Base-by-base conservation (phyloP, 1,284 basidiomycete species). In the Sutorius eximius region DNA sequence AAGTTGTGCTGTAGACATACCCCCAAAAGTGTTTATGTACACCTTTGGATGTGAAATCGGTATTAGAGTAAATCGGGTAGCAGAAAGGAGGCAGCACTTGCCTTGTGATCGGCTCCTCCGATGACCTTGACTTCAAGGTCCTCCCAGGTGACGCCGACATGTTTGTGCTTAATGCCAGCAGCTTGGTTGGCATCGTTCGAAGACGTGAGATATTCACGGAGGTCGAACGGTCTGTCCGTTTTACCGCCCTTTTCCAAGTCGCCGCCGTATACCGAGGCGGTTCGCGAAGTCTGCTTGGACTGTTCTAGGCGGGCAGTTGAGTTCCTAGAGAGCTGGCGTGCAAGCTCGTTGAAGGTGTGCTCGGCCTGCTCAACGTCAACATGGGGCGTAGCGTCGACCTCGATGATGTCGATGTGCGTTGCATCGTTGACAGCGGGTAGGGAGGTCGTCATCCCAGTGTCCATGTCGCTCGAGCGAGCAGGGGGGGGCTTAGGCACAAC, bases 111-210 rank as follows among this genome's bases (percentile, higher is more conserved):
- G 20, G 70, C 71, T 41, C 86, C 86, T 27, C 89, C 91, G 2
- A 79, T 69, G 29, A 87, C 90, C 18, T 86, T 76, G 45, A 94
- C 92, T 53, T 86, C 78, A 1, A 92, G 72, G 59, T 86, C 77
- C 49, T 90, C 80, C 87, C 90, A 93, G 24, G 83, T 82, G 30
- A 93, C 89, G 36, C 91, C 91, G 36, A 93, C 88, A 59, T 86
- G 83, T 75, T 95, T 95, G 71, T 87, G 86, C 63, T 85, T 83
- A 64, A 94, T 88, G 5, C 90, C 91, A 7, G 87, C 86, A 29
- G 76, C 70, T 57, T 91, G 84, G 53, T 81, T 77, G 7, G 81
- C 81, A 56, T 87, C 82, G 61, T 86, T 86, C 29, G 82, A 85
- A 3, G 83, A 82, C 10, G 82, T 78, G 16, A 96, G 79, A 63